These are phyloP conservation scores for Aspergillus steynii DNA, from an alignment of 495 filamentous ascomycete species.

Conservation along the genomic window DNA sequence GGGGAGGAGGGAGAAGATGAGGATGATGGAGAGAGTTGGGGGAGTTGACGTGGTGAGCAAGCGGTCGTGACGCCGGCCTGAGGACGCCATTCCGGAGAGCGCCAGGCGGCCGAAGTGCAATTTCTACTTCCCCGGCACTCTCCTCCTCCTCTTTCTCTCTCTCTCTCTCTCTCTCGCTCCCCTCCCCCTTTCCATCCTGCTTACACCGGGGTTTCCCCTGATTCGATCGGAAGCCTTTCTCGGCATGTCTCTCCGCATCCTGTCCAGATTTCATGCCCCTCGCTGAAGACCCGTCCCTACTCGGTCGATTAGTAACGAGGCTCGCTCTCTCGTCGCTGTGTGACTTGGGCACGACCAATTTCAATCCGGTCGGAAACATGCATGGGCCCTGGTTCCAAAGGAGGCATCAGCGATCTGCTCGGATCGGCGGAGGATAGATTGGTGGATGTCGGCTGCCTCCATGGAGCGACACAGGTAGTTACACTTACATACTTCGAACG, in stretches of 20 bases:
- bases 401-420: not conserved
- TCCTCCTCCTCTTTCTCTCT: not conserved
- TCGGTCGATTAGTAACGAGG: not conserved
- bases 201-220: not conserved
- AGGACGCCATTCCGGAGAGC: conserved; percentile 36
- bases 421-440: not conserved
- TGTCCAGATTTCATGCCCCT: too few relatives aligned
- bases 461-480: too few relatives aligned
- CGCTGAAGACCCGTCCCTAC: not conserved
- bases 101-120: conserved; percentile 42
- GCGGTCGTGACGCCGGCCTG: conserved; percentile 33
- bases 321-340: not conserved
- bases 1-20: conserved; percentile 16
- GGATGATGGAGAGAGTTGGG: conserved; percentile 13
- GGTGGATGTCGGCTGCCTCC: too few relatives aligned
- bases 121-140: not conserved
- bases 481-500: too few relatives aligned
- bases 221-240: too few relatives aligned
- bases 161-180: too few relatives aligned
- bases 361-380: not conserved
- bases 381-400: not conserved
- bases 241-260: too few relatives aligned
- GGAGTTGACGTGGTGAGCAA: conserved; percentile 32
- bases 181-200: not conserved
- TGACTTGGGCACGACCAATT: not conserved